phyloP scores from a whole-genome alignment of 2,329 filamentous ascomycete species.

The Penicillium sp. region DNA sequence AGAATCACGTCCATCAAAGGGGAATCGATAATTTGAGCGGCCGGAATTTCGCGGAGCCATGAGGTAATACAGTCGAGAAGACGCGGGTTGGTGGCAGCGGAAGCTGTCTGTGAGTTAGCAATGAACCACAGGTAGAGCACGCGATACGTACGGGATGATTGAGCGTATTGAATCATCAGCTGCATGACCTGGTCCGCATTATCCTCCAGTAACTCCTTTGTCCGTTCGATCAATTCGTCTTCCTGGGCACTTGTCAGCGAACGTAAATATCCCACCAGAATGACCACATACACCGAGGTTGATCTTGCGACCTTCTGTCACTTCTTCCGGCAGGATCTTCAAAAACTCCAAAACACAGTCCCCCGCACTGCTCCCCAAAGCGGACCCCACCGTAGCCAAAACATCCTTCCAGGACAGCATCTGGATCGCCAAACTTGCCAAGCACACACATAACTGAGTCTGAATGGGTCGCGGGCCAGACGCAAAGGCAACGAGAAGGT shows the following conservation, averaged over 20 bases:
- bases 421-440: conserved; percentile 93
- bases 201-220: conserved; percentile 83
- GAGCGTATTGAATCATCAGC: conserved; percentile 85
- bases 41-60: conserved; percentile 91
- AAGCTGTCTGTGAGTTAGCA: conserved; percentile 52
- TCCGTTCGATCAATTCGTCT: conserved; percentile 87
- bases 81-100: conserved; percentile 81
- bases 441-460: conserved; percentile 90
- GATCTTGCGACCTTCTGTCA: conserved; percentile 98
- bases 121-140: conserved; percentile 4
- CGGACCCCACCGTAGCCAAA: conserved; percentile 74
- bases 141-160: conserved; percentile 72
- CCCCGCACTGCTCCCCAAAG: conserved; percentile 70
- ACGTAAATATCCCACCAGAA: background rate
- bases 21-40: conserved; percentile 79
- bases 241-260: conserved; percentile 61
- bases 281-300: conserved; percentile 77
- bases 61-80: conserved; percentile 95
- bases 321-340: conserved; percentile 95
- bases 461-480: conserved; percentile 79
- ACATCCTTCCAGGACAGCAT: conserved; percentile 97
- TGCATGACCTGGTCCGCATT: conserved; percentile 86
- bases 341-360: conserved; percentile 93
- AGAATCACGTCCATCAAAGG: conserved; percentile 81
- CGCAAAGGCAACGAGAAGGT: conserved; percentile 78